phyloP scores from a whole-genome alignment of 2,329 filamentous ascomycete species.

The Aureobasidium mangrovei region DNA sequence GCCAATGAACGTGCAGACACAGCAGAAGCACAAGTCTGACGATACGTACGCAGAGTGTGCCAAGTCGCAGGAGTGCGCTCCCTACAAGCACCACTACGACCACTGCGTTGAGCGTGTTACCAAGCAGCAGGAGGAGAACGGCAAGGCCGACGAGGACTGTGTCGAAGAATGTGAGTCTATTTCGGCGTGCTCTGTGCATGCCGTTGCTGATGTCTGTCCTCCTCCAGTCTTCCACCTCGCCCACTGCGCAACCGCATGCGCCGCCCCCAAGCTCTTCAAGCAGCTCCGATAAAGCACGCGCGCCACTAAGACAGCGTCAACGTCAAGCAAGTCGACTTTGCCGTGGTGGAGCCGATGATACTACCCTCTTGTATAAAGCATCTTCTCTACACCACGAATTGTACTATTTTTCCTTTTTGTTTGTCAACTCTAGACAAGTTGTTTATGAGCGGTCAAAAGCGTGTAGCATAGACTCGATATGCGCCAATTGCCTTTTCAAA shows the following conservation, averaged over 20 bases:
- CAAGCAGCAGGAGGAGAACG: constrained; percentile 58
- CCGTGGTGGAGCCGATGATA: constrained; percentile 13
- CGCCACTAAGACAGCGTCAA: not conserved
- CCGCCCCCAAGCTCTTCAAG: constrained; percentile 91
- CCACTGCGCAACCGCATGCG: constrained; percentile 88
- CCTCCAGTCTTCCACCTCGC: constrained; percentile 89
- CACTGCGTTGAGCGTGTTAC: constrained; percentile 95
- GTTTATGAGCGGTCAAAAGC: constrained; percentile 6
- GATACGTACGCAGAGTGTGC: constrained; percentile 62
- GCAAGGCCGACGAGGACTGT: constrained; percentile 83
- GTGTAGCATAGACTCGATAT: constrained; percentile 9
- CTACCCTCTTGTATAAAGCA: constrained; percentile 14
- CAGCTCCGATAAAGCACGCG: constrained; percentile 64
- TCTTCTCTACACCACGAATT: constrained; percentile 9
- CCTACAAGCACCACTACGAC: constrained; percentile 94
- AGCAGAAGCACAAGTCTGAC: not conserved
- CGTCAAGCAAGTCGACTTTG: constrained; percentile 8
- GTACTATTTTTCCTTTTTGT: constrained; percentile 14
- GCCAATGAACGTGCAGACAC: not conserved
- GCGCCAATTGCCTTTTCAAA: not conserved
- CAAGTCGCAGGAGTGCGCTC: constrained; percentile 74
- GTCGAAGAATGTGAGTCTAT: constrained; percentile 89
- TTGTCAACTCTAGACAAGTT: constrained; percentile 1
- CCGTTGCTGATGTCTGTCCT: not conserved
- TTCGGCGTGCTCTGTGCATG: not conserved